A percentile compares a stretch with the other conserved stretches of the same genome.
Evolutionary conservation across 805 yeast genomes (phyloP).

Genomic region (Maudiozyma barnettii): DNA sequence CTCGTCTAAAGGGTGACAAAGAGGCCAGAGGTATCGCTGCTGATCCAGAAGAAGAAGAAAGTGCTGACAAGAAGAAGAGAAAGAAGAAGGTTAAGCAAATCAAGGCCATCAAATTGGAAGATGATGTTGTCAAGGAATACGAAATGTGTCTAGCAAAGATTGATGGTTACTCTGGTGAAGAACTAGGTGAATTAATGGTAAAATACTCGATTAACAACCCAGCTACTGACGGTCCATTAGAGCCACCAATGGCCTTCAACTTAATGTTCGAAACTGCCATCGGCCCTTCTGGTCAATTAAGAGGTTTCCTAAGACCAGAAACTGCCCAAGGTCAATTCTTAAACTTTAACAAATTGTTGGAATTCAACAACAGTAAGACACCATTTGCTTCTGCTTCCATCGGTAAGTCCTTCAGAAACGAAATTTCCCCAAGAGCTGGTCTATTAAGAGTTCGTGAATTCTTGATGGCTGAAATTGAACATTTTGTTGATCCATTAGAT

Average conservation of each 20-base stretch:
- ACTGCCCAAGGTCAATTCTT: conserved; percentile 99
- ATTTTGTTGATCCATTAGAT: conserved; percentile 87
- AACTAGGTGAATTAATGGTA: conserved; percentile 79
- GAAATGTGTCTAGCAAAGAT: conserved; percentile 84
- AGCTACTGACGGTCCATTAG: conserved; percentile 73
- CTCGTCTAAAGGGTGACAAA: conserved; percentile 92
- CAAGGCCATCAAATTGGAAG: conserved; percentile 79
- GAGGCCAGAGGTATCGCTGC: conserved; percentile 83
- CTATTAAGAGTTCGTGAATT: conserved; percentile 96
- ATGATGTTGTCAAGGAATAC: conserved; percentile 66
- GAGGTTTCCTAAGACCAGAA: conserved; percentile 95
- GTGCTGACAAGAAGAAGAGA: conserved; percentile 81
- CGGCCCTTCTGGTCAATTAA: conserved; percentile 95
- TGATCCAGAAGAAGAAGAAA: conserved; percentile 52
- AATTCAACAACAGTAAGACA: conserved; percentile 90
- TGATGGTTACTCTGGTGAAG: conserved; percentile 90
- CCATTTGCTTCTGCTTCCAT: conserved; percentile 99
- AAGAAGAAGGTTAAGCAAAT: conserved; percentile 95
- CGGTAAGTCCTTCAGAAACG: conserved; percentile 98
- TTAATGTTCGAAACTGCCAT: conserved; percentile 98
- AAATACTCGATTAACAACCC: conserved; percentile 87
- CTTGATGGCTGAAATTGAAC: conserved; percentile 98
- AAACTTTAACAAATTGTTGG: conserved; percentile 87
- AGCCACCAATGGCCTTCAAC: conserved; percentile 90
- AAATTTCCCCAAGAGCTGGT: conserved; percentile 97